These are phyloP conservation scores for Sungouiozyma intestinalis DNA, from an alignment of 805 yeast genomes.

Conservation along the genomic window DNA sequence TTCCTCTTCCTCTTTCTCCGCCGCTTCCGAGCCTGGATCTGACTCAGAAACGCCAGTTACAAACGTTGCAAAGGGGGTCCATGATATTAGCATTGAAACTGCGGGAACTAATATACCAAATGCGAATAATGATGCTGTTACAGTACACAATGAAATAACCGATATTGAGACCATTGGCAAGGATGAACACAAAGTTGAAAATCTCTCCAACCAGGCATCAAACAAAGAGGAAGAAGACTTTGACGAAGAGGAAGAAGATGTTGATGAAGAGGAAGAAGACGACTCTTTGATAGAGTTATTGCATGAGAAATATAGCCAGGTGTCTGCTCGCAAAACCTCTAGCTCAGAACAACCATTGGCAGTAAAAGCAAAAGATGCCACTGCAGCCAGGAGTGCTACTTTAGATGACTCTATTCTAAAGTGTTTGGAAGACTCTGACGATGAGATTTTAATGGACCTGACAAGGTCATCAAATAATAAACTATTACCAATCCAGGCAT, in stretches of 20 bases:
- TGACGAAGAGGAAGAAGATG: neutral
- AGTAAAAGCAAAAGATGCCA: neutral
- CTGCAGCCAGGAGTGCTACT: neutral
- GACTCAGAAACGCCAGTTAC: neutral
- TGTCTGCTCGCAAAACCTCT: neutral
- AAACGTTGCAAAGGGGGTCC: neutral
- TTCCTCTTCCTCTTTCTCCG: too few species aligned
- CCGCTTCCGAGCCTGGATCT: too few species aligned
- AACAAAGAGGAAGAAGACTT: neutral
- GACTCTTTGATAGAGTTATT: slow-evolving; percentile 21
- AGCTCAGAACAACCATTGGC: neutral
- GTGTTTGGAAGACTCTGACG: slow-evolving; percentile 6
- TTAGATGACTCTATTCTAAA: slow-evolving; percentile 17
- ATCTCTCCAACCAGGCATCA: neutral
- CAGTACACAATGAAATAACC: neutral
- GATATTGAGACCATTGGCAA: neutral
- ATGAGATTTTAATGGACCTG: neutral
- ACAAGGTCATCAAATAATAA: neutral
- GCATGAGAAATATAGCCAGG: slow-evolving; percentile 12
- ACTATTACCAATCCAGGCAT: neutral
- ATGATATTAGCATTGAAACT: neutral
- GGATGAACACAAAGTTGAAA: neutral
- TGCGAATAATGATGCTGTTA: neutral
- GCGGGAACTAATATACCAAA: neutral
- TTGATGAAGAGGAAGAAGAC: slow-evolving; percentile 6